phyloP scores from a whole-genome alignment of 2,329 filamentous ascomycete genomes.

The Cladophialophora chaetospira region DNA sequence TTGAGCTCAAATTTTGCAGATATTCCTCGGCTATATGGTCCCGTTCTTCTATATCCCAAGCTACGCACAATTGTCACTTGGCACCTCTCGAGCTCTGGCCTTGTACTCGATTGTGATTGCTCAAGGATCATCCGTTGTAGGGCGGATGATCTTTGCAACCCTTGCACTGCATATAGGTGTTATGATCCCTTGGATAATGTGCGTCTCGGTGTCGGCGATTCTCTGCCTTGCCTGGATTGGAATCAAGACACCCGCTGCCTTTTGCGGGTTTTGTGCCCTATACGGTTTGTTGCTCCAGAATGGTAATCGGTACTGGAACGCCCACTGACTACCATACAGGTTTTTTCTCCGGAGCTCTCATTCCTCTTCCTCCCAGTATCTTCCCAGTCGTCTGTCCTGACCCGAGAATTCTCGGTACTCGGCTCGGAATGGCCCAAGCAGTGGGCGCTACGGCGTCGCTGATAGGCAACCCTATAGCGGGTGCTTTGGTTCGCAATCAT shows the following conservation, averaged over 20 bases:
- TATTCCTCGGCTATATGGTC: slow-evolving; percentile 51
- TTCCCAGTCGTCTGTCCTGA: slow-evolving; percentile 54
- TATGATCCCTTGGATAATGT: slow-evolving; percentile 58
- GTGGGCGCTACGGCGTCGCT: slow-evolving; percentile 51
- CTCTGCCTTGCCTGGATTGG: slow-evolving; percentile 57
- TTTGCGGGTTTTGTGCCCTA: slow-evolving; percentile 62
- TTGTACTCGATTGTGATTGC: slow-evolving; percentile 63
- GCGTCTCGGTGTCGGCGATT: slow-evolving; percentile 41
- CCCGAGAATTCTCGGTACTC: slow-evolving; percentile 47
- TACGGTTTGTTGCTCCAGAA: slow-evolving; percentile 46
- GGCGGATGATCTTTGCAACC: slow-evolving; percentile 57
- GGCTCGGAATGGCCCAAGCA: slow-evolving; percentile 54
- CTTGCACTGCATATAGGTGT: slow-evolving; percentile 58
- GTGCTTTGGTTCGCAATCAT: slow-evolving; percentile 45
- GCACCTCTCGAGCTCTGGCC: slow-evolving; percentile 42
- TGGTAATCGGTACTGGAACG: too few species aligned
- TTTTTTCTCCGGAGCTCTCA: slow-evolving; percentile 61
- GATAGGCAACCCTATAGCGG: slow-evolving; percentile 53
- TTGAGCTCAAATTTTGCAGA: slow-evolving; percentile 11
- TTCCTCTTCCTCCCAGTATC: slow-evolving; percentile 63
- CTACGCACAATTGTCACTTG: slow-evolving; percentile 38
- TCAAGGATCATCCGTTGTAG: slow-evolving; percentile 59
- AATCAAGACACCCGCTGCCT: slow-evolving; percentile 48
- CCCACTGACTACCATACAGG: slow-evolving; percentile 35
- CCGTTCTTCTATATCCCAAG: slow-evolving; percentile 48